These are phyloP conservation scores for Phytophthora citrophthora DNA, from an alignment of 352 stramenopile species.

Conservation along the genomic window DNA sequence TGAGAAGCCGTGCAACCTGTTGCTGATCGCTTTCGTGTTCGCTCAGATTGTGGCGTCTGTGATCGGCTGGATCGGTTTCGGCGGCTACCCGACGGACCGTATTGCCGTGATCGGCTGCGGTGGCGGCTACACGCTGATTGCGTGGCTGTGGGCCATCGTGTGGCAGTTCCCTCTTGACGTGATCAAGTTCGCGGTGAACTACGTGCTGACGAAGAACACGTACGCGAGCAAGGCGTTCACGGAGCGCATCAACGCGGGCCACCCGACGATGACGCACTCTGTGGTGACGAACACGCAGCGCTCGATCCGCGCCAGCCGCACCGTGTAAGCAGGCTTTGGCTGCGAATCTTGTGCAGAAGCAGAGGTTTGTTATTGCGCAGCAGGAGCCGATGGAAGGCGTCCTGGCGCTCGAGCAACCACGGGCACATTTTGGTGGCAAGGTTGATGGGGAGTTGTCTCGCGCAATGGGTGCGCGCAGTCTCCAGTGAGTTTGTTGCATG, in stretches of 20 bases:
- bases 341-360: constrained; percentile 8
- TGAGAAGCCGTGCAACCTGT: constrained; percentile 66
- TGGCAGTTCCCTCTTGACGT: constrained; percentile 80
- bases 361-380: constrained; percentile 10
- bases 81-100: constrained; percentile 68
- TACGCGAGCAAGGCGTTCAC: constrained; percentile 73
- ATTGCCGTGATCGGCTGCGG: constrained; percentile 72
- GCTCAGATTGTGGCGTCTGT: constrained; percentile 69
- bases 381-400: constrained; percentile 27
- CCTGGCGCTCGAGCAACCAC: constrained; percentile 1
- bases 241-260: constrained; percentile 76
- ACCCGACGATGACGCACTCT: constrained; percentile 70
- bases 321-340: constrained; percentile 45
- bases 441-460: neutral
- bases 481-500: neutral
- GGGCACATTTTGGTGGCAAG: constrained; percentile 1
- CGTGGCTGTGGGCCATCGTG: constrained; percentile 71
- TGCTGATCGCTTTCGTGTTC: constrained; percentile 74
- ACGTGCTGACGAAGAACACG: constrained; percentile 63
- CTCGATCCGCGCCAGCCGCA: constrained; percentile 71
- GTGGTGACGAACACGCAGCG: constrained; percentile 66
- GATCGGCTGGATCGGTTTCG: constrained; percentile 73
- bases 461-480: neutral
- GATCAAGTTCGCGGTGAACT: constrained; percentile 79
- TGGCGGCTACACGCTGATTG: constrained; percentile 66